Evolutionary conservation across 805 yeast genomes (phyloP).

Genomic region (Candida ascalaphidarum): DNA sequence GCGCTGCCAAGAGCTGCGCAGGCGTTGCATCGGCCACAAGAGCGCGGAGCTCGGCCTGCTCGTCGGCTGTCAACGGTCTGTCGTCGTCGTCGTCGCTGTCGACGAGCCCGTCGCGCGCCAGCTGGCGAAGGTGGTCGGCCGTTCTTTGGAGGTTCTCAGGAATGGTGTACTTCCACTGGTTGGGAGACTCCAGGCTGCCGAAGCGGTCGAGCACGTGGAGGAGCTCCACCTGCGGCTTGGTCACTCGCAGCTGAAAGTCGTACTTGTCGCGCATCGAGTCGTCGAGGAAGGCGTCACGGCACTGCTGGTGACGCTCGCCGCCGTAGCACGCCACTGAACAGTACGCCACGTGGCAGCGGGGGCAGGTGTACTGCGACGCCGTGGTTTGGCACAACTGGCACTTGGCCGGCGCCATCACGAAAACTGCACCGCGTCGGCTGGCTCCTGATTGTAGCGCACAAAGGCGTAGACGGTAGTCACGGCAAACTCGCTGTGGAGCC

Average conservation of each 20-base stretch:
- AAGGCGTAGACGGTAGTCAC: too few relatives aligned
- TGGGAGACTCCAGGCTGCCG: background rate
- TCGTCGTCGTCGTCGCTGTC: background rate
- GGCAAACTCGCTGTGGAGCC: too few relatives aligned
- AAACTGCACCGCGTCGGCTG: too few relatives aligned
- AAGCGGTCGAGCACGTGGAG: background rate
- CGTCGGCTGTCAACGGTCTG: background rate
- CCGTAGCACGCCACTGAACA: background rate
- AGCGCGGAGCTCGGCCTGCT: background rate
- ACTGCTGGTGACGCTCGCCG: background rate
- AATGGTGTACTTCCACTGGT: background rate
- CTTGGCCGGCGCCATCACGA: too few relatives aligned
- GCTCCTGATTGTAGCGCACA: too few relatives aligned
- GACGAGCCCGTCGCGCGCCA: background rate
- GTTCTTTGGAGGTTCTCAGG: background rate
- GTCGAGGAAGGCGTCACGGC: slow-evolving; percentile 1
- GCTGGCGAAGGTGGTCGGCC: too few relatives aligned
- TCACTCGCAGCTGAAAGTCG: background rate
- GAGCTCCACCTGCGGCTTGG: background rate
- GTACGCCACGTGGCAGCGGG: background rate
- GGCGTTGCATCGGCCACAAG: background rate
- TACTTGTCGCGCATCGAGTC: background rate
- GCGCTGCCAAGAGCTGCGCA: background rate
- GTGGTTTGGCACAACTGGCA: background rate
- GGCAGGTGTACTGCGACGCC: background rate